Conservation (phyloP, 768 basidiomycete genomes). For the Suillus americanus region DNA sequence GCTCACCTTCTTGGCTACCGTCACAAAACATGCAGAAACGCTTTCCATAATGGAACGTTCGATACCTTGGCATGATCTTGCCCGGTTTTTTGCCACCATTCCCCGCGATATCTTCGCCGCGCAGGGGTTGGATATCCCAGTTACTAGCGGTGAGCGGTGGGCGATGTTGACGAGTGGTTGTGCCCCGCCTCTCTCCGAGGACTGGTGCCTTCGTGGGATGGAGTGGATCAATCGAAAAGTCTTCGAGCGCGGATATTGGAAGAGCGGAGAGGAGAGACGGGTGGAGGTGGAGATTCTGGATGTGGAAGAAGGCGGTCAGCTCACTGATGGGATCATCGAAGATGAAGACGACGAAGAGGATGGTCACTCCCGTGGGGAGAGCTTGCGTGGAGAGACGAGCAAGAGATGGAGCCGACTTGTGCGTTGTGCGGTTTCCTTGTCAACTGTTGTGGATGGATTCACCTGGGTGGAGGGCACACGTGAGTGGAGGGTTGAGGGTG, state of each 20-base stretch:
- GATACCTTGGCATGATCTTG: conserved; percentile 83
- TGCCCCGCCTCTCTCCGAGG: conserved; percentile 79
- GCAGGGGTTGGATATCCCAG: conserved; percentile 40
- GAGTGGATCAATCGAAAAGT: conserved; percentile 92
- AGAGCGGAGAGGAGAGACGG: conserved; percentile 61
- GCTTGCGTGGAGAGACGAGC: conserved; percentile 34
- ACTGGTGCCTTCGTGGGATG: conserved; percentile 95
- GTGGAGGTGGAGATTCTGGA: conserved; percentile 82
- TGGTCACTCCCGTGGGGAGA: conserved; percentile 21
- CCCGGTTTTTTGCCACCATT: conserved; percentile 58
- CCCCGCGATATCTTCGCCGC: conserved; percentile 52
- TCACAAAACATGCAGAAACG: conserved; percentile 63
- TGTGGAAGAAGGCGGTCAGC: conserved; percentile 51
- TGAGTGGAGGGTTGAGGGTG: conserved; percentile 64
- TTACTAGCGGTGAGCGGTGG: conserved; percentile 50
- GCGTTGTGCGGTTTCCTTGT: conserved; percentile 67
- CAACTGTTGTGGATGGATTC: conserved; percentile 74
- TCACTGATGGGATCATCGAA: conserved; percentile 80
- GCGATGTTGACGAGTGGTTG: conserved; percentile 69
- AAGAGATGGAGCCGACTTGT: conserved; percentile 76
- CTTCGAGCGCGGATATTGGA: conserved; percentile 96
- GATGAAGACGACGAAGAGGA: conserved; percentile 65
- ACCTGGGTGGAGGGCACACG: conserved; percentile 58
- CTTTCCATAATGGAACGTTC: conserved; percentile 66
- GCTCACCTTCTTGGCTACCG: conserved; percentile 84